These are phyloP conservation scores for Rhizophagus sp. DNA, from an alignment of 192 early-diverging fungal genomes.

Conservation along the genomic window DNA sequence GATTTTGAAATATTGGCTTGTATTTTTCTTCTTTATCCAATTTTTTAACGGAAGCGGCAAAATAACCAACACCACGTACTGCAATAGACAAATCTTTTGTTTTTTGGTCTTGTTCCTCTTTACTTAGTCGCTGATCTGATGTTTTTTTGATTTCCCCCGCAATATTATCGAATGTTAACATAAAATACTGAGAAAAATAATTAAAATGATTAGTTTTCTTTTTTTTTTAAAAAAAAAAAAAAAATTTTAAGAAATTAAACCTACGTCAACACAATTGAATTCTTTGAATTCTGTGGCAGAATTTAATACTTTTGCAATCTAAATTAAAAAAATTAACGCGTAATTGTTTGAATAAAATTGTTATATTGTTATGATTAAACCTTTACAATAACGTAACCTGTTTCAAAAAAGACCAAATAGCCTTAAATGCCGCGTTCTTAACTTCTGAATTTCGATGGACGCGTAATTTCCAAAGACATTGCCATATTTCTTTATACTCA, in stretches of 20 bases:
- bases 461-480: constrained; percentile 9
- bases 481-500: constrained; percentile 6
- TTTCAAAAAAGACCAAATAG: constrained; percentile 33
- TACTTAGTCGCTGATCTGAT: constrained; percentile 38
- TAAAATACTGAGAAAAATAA: constrained; percentile 46
- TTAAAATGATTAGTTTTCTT: neutral
- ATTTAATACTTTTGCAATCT: constrained; percentile 20
- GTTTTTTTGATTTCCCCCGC: neutral
- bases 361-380: neutral
- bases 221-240: neutral
- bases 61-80: constrained; percentile 70
- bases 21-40: constrained; percentile 48
- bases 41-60: constrained; percentile 59
- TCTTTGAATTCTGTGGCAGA: constrained; percentile 6
- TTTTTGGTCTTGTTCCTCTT: constrained; percentile 28
- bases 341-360: neutral
- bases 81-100: constrained; percentile 60
- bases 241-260: neutral
- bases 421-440: neutral
- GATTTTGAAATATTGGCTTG: constrained; percentile 41
- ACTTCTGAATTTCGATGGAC: neutral
- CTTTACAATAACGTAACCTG: constrained; percentile 20
- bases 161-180: constrained; percentile 43
- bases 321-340: neutral
- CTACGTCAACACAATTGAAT: constrained; percentile 33